These are phyloP conservation scores for Cladophialophora yegresii DNA, from an alignment of 2,329 filamentous ascomycete species.

Conservation along the genomic window DNA sequence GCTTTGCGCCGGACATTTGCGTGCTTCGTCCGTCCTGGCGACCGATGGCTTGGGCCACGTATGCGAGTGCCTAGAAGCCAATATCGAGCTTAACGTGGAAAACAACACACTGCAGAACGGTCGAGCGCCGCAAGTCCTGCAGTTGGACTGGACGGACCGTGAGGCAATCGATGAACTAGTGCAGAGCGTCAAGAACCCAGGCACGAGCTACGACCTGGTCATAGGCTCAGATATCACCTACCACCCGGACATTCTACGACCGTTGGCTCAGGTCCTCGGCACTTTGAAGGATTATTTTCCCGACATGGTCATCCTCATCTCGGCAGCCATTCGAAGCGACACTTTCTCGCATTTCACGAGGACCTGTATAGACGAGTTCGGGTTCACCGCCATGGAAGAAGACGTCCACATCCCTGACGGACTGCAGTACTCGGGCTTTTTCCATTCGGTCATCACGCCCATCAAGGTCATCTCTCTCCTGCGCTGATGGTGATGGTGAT, in stretches of 20 bases:
- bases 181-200: constrained; percentile 11
- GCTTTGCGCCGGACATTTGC: constrained; percentile 61
- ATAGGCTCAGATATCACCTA: constrained; percentile 37
- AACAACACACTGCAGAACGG: constrained; percentile 16
- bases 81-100: constrained; percentile 41
- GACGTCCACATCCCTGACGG: constrained; percentile 48
- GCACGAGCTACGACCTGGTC: constrained; percentile 25
- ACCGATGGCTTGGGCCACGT: constrained; percentile 62
- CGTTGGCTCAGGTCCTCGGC: constrained; percentile 31
- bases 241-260: constrained; percentile 33
- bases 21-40: constrained; percentile 56
- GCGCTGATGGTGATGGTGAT: not conserved
- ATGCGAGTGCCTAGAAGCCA: constrained; percentile 45
- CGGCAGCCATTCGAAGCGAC: constrained; percentile 63
- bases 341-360: constrained; percentile 62
- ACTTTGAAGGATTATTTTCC: constrained; percentile 27
- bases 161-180: constrained; percentile 27
- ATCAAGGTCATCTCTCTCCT: constrained; percentile 32
- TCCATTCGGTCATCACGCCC: constrained; percentile 42
- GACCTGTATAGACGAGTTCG: constrained; percentile 51
- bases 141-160: constrained; percentile 33
- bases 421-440: constrained; percentile 51
- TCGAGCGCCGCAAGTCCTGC: constrained; percentile 19
- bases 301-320: constrained; percentile 55
- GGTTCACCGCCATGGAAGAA: constrained; percentile 45